These are phyloP conservation scores for Sordariomycetes sp. DNA, from an alignment of 2,329 filamentous ascomycete genomes.

Conservation along the genomic window DNA sequence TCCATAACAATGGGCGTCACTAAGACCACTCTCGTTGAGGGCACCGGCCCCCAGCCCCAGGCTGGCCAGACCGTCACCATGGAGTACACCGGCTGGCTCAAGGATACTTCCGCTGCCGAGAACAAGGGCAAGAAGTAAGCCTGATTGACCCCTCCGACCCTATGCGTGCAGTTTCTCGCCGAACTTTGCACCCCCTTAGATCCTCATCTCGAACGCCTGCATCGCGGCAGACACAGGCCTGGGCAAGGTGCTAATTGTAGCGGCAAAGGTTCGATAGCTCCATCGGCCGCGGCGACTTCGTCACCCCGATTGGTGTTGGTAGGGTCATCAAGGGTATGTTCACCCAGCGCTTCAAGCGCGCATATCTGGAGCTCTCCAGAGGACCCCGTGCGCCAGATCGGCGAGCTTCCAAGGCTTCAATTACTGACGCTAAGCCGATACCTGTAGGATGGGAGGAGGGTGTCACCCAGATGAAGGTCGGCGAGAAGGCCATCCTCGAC, in stretches of 20 bases:
- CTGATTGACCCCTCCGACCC: conserved; percentile 7
- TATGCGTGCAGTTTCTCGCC: background rate
- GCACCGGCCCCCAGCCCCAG: conserved; percentile 48
- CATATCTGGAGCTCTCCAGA: background rate
- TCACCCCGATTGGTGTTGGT: conserved; percentile 66
- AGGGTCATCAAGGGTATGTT: conserved; percentile 71
- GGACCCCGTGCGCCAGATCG: background rate
- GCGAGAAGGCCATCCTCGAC: conserved; percentile 76
- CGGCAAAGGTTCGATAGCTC: conserved; percentile 74
- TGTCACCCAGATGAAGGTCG: conserved; percentile 73
- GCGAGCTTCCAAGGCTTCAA: background rate
- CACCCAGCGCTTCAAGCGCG: background rate
- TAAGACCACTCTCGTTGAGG: conserved; percentile 50
- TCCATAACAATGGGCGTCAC: conserved; percentile 52
- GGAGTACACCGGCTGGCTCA: conserved; percentile 83
- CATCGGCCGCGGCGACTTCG: conserved; percentile 62
- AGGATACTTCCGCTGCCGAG: conserved; percentile 46
- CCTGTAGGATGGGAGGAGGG: conserved; percentile 68
- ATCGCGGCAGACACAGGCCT: background rate
- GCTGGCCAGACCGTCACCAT: conserved; percentile 67
- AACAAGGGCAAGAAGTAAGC: conserved; percentile 61
- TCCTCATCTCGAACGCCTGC: background rate
- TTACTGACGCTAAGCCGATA: background rate
- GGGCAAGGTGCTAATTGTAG: background rate
- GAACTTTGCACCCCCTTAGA: background rate